Conservation (phyloP, 306 rosid genomes). For the Quercus variabilis region DNA sequence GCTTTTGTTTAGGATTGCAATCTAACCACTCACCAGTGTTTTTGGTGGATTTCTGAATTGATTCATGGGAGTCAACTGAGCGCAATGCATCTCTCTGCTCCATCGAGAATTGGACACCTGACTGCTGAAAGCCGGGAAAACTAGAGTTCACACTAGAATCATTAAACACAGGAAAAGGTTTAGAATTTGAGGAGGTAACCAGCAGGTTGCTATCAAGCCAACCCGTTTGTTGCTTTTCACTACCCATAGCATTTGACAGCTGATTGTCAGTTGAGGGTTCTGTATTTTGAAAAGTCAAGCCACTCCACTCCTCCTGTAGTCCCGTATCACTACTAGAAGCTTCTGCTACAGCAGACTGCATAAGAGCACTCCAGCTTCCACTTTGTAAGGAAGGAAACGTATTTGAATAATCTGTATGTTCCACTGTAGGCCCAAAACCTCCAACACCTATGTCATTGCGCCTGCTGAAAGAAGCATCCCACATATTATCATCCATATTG, state of each 20-base stretch:
- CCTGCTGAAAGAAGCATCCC: slow-evolving; percentile 39
- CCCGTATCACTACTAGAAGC: slow-evolving; percentile 65
- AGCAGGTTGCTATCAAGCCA: slow-evolving; percentile 53
- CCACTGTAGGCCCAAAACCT: slow-evolving; percentile 32
- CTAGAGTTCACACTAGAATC: slow-evolving; percentile 40
- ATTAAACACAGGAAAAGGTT: slow-evolving; percentile 31
- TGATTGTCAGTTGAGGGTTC: slow-evolving; percentile 51
- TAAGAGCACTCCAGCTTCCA: slow-evolving; percentile 66
- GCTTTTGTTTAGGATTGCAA: slow-evolving; percentile 27
- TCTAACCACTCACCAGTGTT: slow-evolving; percentile 33
- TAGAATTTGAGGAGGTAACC: slow-evolving; percentile 42
- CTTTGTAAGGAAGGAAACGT: slow-evolving; percentile 43
- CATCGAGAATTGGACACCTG: slow-evolving; percentile 29
- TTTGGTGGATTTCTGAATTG: slow-evolving; percentile 33
- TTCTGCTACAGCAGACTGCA: slow-evolving; percentile 68
- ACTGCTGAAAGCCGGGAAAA: slow-evolving; percentile 51
- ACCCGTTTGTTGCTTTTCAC: slow-evolving; percentile 42
- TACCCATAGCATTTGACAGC: slow-evolving; percentile 43
- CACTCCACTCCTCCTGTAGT: slow-evolving; percentile 64
- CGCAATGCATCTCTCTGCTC: slow-evolving; percentile 34
- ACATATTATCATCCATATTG: slow-evolving; percentile 40
- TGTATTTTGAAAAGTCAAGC: slow-evolving; percentile 54
- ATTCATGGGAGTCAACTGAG: slow-evolving; percentile 38
- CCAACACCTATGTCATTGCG: slow-evolving; percentile 33
- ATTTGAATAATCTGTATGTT: slow-evolving; percentile 23